Conservation (phyloP, 192 early-diverging fungal genomes). For the Anaeromyces robustus region DNA sequence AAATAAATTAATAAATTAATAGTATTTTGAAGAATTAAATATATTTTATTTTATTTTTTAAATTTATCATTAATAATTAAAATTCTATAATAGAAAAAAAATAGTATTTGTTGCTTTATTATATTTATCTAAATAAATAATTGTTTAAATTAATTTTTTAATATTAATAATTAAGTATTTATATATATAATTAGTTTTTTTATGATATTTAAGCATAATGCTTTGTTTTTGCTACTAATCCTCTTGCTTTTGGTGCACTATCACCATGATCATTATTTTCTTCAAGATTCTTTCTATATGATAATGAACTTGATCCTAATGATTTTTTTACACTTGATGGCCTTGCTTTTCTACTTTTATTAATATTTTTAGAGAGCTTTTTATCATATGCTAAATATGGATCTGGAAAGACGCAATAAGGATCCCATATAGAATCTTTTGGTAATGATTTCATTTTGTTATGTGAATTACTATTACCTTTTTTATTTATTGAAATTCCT, state of each 20-base stretch:
- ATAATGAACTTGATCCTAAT: neutral
- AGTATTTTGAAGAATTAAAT: no score
- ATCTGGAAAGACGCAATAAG: slow-evolving; percentile 37
- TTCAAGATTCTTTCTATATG: neutral
- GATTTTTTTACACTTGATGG: neutral
- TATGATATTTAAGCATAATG: slow-evolving; percentile 10
- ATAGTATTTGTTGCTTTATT: no score
- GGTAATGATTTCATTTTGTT: neutral
- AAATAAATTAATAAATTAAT: no score
- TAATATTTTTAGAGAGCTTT: slow-evolving; percentile 2
- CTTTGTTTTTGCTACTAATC: slow-evolving; percentile 13
- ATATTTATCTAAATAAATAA: no score
- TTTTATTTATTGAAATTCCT: neutral
- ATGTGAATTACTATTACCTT: neutral
- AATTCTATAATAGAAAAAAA: no score
- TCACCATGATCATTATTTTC: slow-evolving; percentile 5
- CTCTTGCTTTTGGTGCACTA: slow-evolving; percentile 12
- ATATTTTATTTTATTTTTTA: no score
- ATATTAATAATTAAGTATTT: no score
- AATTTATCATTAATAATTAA: no score
- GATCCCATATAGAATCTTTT: slow-evolving; percentile 22
- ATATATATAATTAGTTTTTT: no score
- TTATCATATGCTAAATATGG: slow-evolving; percentile 35
- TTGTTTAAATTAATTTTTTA: no score
- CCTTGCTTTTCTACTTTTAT: slow-evolving; percentile 3